Evolutionary conservation across 257 asterid species (phyloP), one percentile per base, ranked within the genome.

Genomic region (Jacaranda copaia): DNA sequence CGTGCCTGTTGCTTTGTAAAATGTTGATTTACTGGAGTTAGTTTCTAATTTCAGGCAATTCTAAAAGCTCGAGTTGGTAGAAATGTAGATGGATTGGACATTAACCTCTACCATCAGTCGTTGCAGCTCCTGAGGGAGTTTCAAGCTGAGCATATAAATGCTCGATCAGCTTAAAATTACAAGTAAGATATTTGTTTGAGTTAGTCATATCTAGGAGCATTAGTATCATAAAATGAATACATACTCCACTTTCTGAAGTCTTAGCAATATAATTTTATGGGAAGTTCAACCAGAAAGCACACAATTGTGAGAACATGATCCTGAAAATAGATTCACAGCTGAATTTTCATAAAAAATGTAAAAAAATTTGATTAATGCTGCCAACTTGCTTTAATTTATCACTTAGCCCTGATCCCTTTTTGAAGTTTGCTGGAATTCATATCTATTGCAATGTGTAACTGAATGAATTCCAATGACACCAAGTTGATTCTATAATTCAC

Each of bases 11-110:
- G 52, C 3, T 42, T 18, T 60, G 15, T 19, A 8, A 19, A n/a
- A n/a, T 46, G 11, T 45, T 58, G 73, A 25, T 53, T 80, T 38
- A 36, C 6, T 38, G 36, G 32, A 39, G n/a, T 68, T 3, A 48
- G 45, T 63, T 75, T 62, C 57, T 72, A 35, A 61, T 81, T 70
- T 52, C 93, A 93, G 99, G 97, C 87, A 36, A 88, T 86, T 78
- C 66, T 93, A 81, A 87, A 81, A 83, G 99, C 97, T 57, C 91
- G 99, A 58, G 95, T 96, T 8, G 99, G 99, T 56, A 84, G 98
- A 86, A 93, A 85, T 79, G 93, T 93, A 10, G 98, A 91, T 85
- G 99, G 99, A 69, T 82, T 93, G 88, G 99, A 96, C 86, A 87
- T 87, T 59, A 87, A 90, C 81, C 99, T 93, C 80, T 96, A 96